Percentiles rank a stretch among this genome's conserved stretches.
Evolutionary conservation across 257 asterid species (phyloP).

Genomic region (Eucommia ulmoides): DNA sequence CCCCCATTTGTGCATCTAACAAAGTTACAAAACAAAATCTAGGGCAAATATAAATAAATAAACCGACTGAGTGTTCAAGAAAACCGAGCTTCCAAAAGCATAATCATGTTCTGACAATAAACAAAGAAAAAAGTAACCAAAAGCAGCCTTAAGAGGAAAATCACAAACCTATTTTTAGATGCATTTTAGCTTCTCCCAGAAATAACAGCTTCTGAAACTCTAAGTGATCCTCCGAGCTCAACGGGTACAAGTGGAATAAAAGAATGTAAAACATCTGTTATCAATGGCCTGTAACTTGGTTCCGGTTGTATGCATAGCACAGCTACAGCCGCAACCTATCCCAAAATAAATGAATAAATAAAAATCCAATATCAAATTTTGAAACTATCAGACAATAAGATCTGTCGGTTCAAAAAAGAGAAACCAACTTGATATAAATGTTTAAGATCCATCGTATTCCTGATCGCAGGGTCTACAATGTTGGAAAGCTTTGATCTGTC

Average conservation of each 20-base stretch:
- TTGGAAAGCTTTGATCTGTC: constrained; percentile 85
- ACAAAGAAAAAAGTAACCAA: too few relatives aligned
- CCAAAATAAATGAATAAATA: background rate
- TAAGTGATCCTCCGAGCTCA: constrained; percentile 82
- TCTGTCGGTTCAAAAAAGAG: background rate
- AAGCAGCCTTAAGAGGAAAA: too few relatives aligned
- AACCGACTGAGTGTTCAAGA: too few relatives aligned
- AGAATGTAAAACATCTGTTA: constrained; percentile 89
- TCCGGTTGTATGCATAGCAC: constrained; percentile 92
- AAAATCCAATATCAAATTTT: background rate
- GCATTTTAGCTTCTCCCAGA: too few relatives aligned
- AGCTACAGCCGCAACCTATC: constrained; percentile 93
- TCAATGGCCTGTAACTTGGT: constrained; percentile 90
- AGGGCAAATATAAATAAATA: too few relatives aligned
- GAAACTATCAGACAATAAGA: background rate
- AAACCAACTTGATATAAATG: constrained; percentile 76
- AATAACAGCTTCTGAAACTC: constrained; percentile 34
- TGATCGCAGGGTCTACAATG: constrained; percentile 68
- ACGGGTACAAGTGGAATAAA: constrained; percentile 90
- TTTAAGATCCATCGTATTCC: constrained; percentile 75
- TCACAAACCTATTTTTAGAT: too few relatives aligned
- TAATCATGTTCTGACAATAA: too few relatives aligned
- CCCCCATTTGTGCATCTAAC: too few relatives aligned
- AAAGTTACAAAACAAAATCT: too few relatives aligned
- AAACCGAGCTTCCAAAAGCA: too few relatives aligned